Evolutionary conservation across 352 stramenopile genomes (phyloP), one percentile per base, ranked within the genome.

Genomic region (Globisporangium canariense): DNA sequence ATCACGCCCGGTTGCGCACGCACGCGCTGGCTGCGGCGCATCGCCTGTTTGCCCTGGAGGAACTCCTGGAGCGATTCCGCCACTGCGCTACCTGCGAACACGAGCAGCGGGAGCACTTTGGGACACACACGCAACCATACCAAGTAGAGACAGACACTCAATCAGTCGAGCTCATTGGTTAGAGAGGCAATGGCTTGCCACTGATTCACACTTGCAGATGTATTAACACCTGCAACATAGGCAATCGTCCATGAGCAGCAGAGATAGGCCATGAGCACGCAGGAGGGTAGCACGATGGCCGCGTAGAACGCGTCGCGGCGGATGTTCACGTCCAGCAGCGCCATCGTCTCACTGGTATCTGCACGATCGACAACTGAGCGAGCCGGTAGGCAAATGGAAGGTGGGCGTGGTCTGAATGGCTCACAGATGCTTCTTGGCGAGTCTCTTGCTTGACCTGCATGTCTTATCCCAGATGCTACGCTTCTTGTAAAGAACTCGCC

Each of bases 81-180:
- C 11, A 88, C 53, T 45, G 72, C 77, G n/a, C 85, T 75, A n/a
- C 72, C 69, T 16, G 71, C 69, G 58, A 83, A 87, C 40, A 89
- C 75, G 6, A 86, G 47, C 32, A 89, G 65, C 11, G 77, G 77
- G 22, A 90, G 64, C 70, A 79, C 78, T 88, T 18, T 46, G 1
- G 41, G 8, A n/a, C 41, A n/a, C 20, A 34, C 47, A 50, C 5
- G 11, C 43, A 8, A 51, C 46, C 8, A 62, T 45, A 57, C 14
- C 43, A 47, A 20, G 36, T 57, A 2, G 36, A 53, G 14, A 54
- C 40, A 45, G 40, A 18, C 10, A 13, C 16, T 30, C 43, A 58
- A 58, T 52, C 53, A 13, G 40, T 18, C 18, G 9, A 5, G 25
- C 0, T 1, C 18, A 32, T 25, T 25, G 0, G 22, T 25, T 25